Evolutionary conservation across 2,329 filamentous ascomycete species (phyloP).

Genomic region (Colletotrichum chrysophilum): DNA sequence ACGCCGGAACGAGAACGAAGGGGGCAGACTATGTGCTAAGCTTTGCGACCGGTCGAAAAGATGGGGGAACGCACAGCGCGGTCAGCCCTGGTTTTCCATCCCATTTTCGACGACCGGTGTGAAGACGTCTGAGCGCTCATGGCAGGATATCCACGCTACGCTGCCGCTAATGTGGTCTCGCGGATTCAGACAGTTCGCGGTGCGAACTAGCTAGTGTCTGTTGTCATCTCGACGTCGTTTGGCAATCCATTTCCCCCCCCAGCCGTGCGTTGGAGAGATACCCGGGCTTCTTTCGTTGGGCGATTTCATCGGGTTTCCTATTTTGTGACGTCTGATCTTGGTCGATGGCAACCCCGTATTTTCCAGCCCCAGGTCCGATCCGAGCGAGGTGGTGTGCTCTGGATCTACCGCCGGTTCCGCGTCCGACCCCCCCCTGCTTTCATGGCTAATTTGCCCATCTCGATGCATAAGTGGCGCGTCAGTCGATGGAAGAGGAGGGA

Average conservation of each 20-base stretch:
- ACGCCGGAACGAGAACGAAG: not conserved
- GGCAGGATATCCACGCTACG: not conserved
- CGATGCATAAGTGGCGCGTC: not conserved
- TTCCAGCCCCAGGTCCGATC: not conserved
- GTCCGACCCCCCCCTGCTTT: not conserved
- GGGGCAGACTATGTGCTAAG: not conserved
- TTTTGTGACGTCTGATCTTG: not conserved
- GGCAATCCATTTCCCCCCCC: not conserved
- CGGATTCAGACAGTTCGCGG: not conserved
- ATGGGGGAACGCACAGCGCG: not conserved
- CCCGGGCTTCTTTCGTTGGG: not conserved
- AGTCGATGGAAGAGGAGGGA: not conserved
- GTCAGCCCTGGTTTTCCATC: not conserved
- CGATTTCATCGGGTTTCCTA: not conserved
- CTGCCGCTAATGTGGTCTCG: not conserved
- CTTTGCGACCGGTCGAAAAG: not conserved
- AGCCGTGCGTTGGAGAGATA: not conserved
- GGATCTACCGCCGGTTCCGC: not conserved
- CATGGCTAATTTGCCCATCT: not conserved
- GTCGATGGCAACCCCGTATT: not conserved
- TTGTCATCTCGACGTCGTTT: not conserved
- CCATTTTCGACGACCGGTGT: not conserved
- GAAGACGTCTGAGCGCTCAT: not conserved
- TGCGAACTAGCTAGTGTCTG: not conserved
- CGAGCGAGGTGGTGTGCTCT: not conserved